Evolutionary conservation across 176 grass and related monocot species (phyloP), one percentile per base, ranked within the genome.

Genomic region (Carex myosuroides): DNA sequence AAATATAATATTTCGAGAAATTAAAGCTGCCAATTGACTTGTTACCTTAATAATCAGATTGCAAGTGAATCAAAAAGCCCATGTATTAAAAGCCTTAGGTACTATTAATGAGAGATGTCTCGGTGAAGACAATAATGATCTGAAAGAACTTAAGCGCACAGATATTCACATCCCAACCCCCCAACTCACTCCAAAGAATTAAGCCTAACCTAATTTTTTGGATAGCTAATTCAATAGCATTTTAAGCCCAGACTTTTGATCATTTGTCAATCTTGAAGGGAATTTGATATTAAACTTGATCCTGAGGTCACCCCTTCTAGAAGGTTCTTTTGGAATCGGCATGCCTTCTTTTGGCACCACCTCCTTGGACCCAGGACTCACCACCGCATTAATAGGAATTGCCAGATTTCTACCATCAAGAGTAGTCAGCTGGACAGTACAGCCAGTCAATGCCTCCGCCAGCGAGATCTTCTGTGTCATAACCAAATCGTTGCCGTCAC

Each of bases 211-310:
- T 56, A 32, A 50, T 50, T 30, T 30, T 77, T 77, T 48, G 73
- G 50, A 5, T 80, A 80, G 86, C 11, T 89, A 90, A 84, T 70
- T 86, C 80, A 98, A 83, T 6, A 98, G 80, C 61, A 79, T 90
- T 83, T 92, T 95, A 82, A 95, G 85, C 29, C 93, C 91, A 60
- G 69, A 46, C 73, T 95, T 95, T 80, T 95, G 89, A 70, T 98
- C 91, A 53, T 84, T 80, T 26, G 88, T 95, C 61, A 95, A 29
- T 83, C 91, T 93, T 17, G 86, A 88, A 3, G 96, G 93, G 70
- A 98, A 92, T 85, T 86, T 93, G 65, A 98, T 93, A 24, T 80
- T 84, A 84, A 98, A 95, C 55, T 90, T 95, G 70, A 98, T 91
- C 3, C 88, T 90, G 24, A 98, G 86, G 79, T 98, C 91, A 8